Evolutionary conservation across 768 basidiomycete species (phyloP).

Genomic region (Pleurotus citrinopileatus): DNA sequence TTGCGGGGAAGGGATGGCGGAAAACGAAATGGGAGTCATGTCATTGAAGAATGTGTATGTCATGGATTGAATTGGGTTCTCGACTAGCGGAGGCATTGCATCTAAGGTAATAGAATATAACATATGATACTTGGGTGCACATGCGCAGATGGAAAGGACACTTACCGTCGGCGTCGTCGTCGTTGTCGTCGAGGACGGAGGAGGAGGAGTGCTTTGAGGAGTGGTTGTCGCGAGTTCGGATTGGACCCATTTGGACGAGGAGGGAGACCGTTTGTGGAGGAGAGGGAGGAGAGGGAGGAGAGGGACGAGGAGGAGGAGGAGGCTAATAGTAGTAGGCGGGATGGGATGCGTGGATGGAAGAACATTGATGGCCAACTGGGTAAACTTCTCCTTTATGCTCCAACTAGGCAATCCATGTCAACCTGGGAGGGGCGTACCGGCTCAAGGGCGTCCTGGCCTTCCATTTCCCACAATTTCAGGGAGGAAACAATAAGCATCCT

Average conservation of each 20-base stretch:
- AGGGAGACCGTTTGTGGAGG: not conserved
- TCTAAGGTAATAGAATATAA: constrained; percentile 27
- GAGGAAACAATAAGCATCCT: not conserved
- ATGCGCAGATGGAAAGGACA: constrained; percentile 20
- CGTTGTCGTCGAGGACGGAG: constrained; percentile 12
- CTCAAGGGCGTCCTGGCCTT: not conserved
- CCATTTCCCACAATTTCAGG: constrained; percentile 9
- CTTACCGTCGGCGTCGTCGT: constrained; percentile 22
- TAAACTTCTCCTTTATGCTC: constrained; percentile 33
- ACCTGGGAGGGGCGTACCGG: too few relatives aligned
- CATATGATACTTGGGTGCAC: constrained; percentile 19
- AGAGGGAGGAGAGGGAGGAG: constrained; percentile 16
- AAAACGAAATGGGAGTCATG: constrained; percentile 53
- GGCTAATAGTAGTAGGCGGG: constrained; percentile 13
- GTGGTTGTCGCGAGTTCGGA: constrained; percentile 23
- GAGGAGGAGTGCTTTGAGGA: not conserved
- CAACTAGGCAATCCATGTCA: constrained; percentile 23
- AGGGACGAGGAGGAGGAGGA: constrained; percentile 21
- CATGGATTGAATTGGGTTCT: constrained; percentile 49
- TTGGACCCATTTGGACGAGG: constrained; percentile 27
- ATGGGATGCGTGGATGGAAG: constrained; percentile 20
- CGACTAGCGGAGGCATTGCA: constrained; percentile 49
- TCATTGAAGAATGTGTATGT: constrained; percentile 64
- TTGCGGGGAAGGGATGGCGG: constrained; percentile 17
- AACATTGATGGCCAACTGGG: constrained; percentile 16